Evolutionary conservation across 192 early-diverging fungal genomes (phyloP).

Genomic region (Rhizophagus clarus): DNA sequence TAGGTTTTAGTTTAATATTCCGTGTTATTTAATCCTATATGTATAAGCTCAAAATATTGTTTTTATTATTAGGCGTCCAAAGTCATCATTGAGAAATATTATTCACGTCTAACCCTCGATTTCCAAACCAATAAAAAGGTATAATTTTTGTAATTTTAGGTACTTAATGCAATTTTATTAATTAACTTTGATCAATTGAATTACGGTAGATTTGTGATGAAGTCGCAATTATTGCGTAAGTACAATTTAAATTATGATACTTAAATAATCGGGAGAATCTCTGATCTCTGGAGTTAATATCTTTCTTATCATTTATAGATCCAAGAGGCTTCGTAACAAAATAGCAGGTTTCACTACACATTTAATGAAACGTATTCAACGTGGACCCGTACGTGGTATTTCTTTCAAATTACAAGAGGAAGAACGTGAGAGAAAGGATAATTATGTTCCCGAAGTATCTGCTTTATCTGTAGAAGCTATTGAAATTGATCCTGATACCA

Average conservation of each 20-base stretch:
- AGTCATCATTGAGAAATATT: constrained; percentile 99
- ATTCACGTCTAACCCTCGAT: constrained; percentile 96
- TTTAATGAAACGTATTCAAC: constrained; percentile 99
- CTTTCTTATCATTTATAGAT: constrained; percentile 30
- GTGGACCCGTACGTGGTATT: constrained; percentile 98
- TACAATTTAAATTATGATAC: background rate
- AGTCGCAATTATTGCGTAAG: constrained; percentile 89
- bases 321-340: constrained; percentile 99
- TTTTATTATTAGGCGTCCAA: constrained; percentile 74
- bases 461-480: constrained; percentile 88
- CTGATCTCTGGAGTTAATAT: background rate
- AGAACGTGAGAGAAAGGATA: constrained; percentile 99
- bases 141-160: constrained; percentile 47
- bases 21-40: background rate
- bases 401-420: constrained; percentile 99
- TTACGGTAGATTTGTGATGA: constrained; percentile 50
- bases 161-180: background rate
- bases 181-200: background rate
- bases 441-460: constrained; percentile 99
- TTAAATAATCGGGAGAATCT: background rate
- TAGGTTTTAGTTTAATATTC: background rate
- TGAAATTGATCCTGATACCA: constrained; percentile 95
- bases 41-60: background rate
- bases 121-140: constrained; percentile 99
- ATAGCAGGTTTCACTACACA: constrained; percentile 99